phyloP scores from a whole-genome alignment of 2,329 filamentous ascomycete species.

The Pseudocercospora musae region DNA sequence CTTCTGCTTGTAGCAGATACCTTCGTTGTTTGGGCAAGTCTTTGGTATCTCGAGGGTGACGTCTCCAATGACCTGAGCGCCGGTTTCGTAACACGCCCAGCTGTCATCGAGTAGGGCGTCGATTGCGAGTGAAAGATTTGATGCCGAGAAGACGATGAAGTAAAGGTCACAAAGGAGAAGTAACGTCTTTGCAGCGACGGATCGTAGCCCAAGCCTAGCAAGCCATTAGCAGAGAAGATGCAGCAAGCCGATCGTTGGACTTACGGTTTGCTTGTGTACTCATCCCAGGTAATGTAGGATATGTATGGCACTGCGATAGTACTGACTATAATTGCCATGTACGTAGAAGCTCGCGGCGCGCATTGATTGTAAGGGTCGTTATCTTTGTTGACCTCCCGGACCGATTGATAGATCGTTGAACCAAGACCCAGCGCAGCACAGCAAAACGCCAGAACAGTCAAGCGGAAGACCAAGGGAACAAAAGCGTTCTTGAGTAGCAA shows the following conservation, averaged over 20 bases:
- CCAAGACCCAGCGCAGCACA: constrained; percentile 76
- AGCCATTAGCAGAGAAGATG: constrained; percentile 11
- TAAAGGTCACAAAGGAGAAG: constrained; percentile 89
- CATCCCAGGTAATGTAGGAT: constrained; percentile 90
- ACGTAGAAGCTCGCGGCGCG: constrained; percentile 59
- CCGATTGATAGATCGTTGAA: constrained; percentile 63
- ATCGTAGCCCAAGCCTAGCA: constrained; percentile 68
- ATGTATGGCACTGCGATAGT: constrained; percentile 86
- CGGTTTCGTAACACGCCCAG: constrained; percentile 47
- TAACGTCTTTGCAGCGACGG: constrained; percentile 78
- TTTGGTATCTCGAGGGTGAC: constrained; percentile 24
- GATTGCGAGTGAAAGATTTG: constrained; percentile 86
- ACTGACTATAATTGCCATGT: constrained; percentile 88
- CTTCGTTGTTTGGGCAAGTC: constrained; percentile 35
- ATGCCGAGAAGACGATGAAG: constrained; percentile 96
- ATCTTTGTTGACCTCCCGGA: constrained; percentile 38
- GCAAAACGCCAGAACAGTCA: constrained; percentile 80
- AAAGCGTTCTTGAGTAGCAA: constrained; percentile 76
- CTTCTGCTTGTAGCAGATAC: constrained; percentile 62
- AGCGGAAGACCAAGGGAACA: constrained; percentile 77
- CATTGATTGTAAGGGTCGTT: constrained; percentile 36
- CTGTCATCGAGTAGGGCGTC: constrained; percentile 67
- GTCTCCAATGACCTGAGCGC: constrained; percentile 11
- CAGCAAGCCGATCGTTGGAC: constrained; percentile 10
- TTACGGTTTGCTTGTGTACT: constrained; percentile 84